Evolutionary conservation across 2,329 filamentous ascomycete genomes (phyloP), one percentile per base, ranked within the genome.

Genomic region (Apiospora aurea): DNA sequence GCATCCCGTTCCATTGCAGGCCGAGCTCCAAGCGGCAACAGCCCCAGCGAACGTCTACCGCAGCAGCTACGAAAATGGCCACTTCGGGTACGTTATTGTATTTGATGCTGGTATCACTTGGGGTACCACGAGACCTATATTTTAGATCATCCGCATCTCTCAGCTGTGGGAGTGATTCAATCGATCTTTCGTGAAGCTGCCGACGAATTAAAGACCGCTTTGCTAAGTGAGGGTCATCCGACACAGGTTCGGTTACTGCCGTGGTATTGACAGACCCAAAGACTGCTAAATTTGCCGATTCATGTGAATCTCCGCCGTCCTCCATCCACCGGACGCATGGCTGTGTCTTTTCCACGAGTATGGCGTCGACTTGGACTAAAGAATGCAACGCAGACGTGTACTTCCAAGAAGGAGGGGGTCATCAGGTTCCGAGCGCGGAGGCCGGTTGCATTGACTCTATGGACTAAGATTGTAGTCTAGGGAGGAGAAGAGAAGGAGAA

Each of bases 141-240:
- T 24, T 18, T 7, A 47, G 71, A 61, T 78, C 76, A 0, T 43
- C 34, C 11, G 47, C 66, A 11, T 16, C 24, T 14, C 69, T 68
- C 2, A 74, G 34, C 16, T 70, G 29, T 3, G 75, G 46, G 1
- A 69, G 69, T n/a, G 70, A 73, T 11, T 71, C 46, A 8, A 47
- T 64, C 26, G 26, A 26, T 47, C 77, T 74, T 64, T 79, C 77
- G 24, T 80, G 77, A 41, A 79, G 74, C 47, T 77, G 77, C 14
- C 80, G 78, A 34, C 82, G 78, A 14, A 72, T 26, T 6, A 74
- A 69, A 16, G 75, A 70, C 2, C 79, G 74, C 3, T 73, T 38
- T 6, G 74, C 73, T 0, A 80, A 74, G 69, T 78, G 73, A 21
- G 18, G 1, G 49, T 70, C 53, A 21, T 44, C 21, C 11, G 34